Percentiles rank a stretch among this genome's conserved stretches.
These are phyloP conservation scores for Coelastrella sp. DNA, from an alignment of 139 green algal species.

Conservation along the genomic window DNA sequence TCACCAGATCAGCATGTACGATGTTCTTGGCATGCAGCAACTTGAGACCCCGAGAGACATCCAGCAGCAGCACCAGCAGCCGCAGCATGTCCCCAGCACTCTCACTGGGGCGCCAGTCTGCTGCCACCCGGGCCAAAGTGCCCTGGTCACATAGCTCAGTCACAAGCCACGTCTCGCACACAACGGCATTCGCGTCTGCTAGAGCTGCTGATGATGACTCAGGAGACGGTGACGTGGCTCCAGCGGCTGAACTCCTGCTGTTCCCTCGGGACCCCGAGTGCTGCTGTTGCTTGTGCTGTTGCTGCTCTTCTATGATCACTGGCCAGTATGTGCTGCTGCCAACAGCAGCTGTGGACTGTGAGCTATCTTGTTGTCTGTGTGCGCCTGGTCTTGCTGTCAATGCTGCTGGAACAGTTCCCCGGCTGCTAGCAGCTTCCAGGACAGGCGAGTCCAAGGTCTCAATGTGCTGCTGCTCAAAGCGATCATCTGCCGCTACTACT, in stretches of 20 bases:
- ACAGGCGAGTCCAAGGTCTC: not conserved
- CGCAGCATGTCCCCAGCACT: not conserved
- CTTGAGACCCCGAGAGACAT: not conserved
- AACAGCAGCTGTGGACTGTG: not conserved
- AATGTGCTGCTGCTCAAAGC: not conserved
- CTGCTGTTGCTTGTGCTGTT: constrained; percentile 17
- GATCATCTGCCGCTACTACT: not conserved
- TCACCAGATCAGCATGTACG: constrained; percentile 25
- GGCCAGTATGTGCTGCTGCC: not conserved
- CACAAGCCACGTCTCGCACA: constrained; percentile 25
- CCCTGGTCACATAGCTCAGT: constrained; percentile 19
- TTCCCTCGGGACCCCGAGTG: not conserved
- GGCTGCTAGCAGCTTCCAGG: not conserved
- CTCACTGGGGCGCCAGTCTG: not conserved
- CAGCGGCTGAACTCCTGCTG: no score
- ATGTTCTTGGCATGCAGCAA: constrained; percentile 19
- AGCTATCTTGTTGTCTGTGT: no score
- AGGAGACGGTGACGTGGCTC: no score
- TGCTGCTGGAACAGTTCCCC: not conserved
- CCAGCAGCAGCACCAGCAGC: constrained; percentile 36
- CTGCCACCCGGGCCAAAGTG: not conserved
- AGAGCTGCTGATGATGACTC: no score
- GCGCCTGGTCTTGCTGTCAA: no score
- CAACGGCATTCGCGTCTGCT: not conserved
- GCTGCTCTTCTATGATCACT: not conserved